phyloP scores from a whole-genome alignment of 2,329 filamentous ascomycete genomes.

The Xylaria sp. region DNA sequence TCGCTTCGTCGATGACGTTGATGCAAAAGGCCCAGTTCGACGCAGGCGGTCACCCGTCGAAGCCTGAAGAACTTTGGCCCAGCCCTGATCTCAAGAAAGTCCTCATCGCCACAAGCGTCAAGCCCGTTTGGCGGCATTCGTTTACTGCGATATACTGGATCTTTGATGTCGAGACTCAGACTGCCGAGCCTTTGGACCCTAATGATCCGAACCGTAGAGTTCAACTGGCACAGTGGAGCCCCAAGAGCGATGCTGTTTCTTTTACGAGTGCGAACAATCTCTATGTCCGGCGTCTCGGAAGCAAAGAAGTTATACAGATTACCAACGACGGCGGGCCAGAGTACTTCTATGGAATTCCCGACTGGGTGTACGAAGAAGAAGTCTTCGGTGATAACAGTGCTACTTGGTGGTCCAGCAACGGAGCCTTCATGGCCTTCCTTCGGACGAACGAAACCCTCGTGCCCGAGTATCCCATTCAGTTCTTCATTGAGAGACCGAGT shows the following conservation, averaged over 20 bases:
- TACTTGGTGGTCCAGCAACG: slow-evolving; percentile 93
- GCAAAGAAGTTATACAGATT: slow-evolving; percentile 60
- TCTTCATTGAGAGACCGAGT: slow-evolving; percentile 83
- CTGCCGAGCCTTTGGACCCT: slow-evolving; percentile 70
- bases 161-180: slow-evolving; percentile 79
- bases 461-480: slow-evolving; percentile 87
- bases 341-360: slow-evolving; percentile 91
- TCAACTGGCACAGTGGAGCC: slow-evolving; percentile 87
- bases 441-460: slow-evolving; percentile 91
- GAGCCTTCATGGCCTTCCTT: slow-evolving; percentile 83
- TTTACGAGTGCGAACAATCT: slow-evolving; percentile 90
- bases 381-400: slow-evolving; percentile 74
- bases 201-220: slow-evolving; percentile 58
- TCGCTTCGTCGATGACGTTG: slow-evolving; percentile 57
- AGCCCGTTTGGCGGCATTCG: slow-evolving; percentile 86
- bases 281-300: slow-evolving; percentile 63
- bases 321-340: slow-evolving; percentile 82
- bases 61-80: slow-evolving; percentile 61
- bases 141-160: slow-evolving; percentile 85
- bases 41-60: slow-evolving; percentile 50
- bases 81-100: slow-evolving; percentile 83
- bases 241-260: slow-evolving; percentile 77
- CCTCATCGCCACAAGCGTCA: slow-evolving; percentile 65
- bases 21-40: slow-evolving; percentile 65
- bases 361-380: slow-evolving; percentile 93